Base-by-base conservation (phyloP, 768 basidiomycete species). In the Trametes cubensis region DNA sequence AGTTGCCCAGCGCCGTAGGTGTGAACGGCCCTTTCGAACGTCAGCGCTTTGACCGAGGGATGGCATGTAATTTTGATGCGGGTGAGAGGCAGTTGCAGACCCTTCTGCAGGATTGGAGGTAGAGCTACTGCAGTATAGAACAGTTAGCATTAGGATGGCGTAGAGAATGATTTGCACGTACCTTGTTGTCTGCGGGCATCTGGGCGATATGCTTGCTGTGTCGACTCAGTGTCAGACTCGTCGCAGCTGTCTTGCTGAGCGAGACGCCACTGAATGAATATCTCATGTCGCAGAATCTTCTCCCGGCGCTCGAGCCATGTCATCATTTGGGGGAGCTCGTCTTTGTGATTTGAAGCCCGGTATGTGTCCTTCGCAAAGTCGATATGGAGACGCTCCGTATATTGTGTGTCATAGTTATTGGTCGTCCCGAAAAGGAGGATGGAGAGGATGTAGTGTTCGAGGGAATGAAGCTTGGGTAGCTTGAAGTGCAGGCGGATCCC, bases 221-320 rank as follows among this genome's bases (percentile, higher is more conserved):
- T n/a, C n/a, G n/a, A n/a, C n/a, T n/a, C n/a, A n/a, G n/a, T n/a
- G n/a, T 25, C 6, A 3, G n/a, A n/a, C n/a, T n/a, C n/a, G n/a
- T n/a, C n/a, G n/a, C n/a, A n/a, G n/a, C n/a, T n/a, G n/a, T n/a
- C n/a, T n/a, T n/a, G n/a, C n/a, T n/a, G n/a, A n/a, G n/a, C n/a
- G n/a, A 61, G 46, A 17, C 54, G 54, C 60, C 60, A 61, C 13
- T 58, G 11, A 52, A 77, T 70, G 45, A 75, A 75, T 2, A 73
- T 67, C 18, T 65, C 66, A 52, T 76, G 74, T 3, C 76, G 67
- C 34, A 72, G 60, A 11, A 64, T 41, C 58, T 60, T 62, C 58
- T 64, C 62, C 2, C 53, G 49, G 2, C 62, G 50, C n/a, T 64
- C 57, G 4, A 64, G 52, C 62, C 62, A 64, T 0, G 15, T 23